A percentile compares a stretch with the other conserved stretches of the same genome.
phyloP scores from a whole-genome alignment of 169 alveolate genomes.

The Eimeria acervulina region DNA sequence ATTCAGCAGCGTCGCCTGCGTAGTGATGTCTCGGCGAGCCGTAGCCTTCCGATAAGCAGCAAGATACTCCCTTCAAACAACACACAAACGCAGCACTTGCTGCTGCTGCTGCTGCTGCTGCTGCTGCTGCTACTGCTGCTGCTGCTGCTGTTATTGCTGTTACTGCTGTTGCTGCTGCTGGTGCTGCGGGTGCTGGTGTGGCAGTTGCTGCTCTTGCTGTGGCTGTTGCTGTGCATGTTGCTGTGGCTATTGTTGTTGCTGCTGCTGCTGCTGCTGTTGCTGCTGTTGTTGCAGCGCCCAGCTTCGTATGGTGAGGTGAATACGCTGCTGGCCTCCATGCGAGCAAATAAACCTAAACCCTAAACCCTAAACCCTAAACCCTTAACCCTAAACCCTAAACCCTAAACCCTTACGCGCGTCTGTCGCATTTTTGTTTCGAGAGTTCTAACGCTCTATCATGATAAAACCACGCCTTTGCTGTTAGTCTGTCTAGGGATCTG shows the following conservation, averaged over 20 bases:
- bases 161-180: too few relatives aligned
- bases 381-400: background rate
- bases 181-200: too few relatives aligned
- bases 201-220: too few relatives aligned
- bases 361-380: background rate
- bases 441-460: conserved; percentile 19
- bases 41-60: conserved; percentile 81
- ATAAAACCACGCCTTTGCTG: conserved; percentile 44
- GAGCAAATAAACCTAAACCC: background rate
- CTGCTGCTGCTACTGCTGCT: background rate
- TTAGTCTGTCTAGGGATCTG: background rate
- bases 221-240: too few relatives aligned
- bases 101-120: background rate
- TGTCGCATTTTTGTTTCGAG: background rate
- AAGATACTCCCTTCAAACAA: conserved; percentile 46
- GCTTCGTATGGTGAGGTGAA: background rate
- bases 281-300: background rate
- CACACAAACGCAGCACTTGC: background rate
- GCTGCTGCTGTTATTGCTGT: too few relatives aligned
- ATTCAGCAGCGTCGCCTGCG: conserved; percentile 84
- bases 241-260: too few relatives aligned
- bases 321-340: background rate
- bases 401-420: conserved; percentile 11
- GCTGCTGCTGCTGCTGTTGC: too few relatives aligned
- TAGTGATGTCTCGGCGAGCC: conserved; percentile 46